phyloP scores from a whole-genome alignment of 2,329 filamentous ascomycete genomes.

The Fusarium duplospermum region DNA sequence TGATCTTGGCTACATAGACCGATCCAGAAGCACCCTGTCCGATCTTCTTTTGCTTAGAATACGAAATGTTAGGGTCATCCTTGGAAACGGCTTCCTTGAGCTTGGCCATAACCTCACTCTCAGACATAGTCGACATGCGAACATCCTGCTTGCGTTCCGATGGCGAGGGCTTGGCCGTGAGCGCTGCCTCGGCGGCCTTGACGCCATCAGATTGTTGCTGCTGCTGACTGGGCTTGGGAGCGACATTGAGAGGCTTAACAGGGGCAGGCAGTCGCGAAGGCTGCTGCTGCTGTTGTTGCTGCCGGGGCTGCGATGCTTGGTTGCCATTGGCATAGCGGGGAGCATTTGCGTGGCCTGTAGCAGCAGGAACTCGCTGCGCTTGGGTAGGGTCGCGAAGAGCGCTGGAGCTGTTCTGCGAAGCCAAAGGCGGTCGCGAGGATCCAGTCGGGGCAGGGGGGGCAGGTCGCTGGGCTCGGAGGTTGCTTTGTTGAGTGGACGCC shows the following conservation, averaged over 20 bases:
- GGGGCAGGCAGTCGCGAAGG: constrained; percentile 66
- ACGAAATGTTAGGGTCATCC: constrained; percentile 92
- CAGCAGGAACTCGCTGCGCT: constrained; percentile 55
- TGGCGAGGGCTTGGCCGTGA: constrained; percentile 82
- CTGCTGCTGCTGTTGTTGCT: constrained; percentile 60
- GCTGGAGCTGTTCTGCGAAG: constrained; percentile 62
- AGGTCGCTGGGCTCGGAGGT: constrained; percentile 78
- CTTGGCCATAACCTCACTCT: constrained; percentile 96
- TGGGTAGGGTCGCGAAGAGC: constrained; percentile 58
- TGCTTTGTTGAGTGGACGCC: constrained; percentile 63
- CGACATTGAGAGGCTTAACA: constrained; percentile 84
- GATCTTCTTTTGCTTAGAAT: constrained; percentile 99
- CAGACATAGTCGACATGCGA: constrained; percentile 98
- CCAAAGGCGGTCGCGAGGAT: constrained; percentile 58
- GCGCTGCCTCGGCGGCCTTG: constrained; percentile 89
- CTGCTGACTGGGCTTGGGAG: constrained; percentile 69
- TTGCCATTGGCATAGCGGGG: constrained; percentile 69
- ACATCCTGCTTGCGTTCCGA: constrained; percentile 88
- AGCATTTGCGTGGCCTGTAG: constrained; percentile 59
- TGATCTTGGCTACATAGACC: constrained; percentile 96
- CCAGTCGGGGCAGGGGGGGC: constrained; percentile 75
- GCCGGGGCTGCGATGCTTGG: constrained; percentile 63
- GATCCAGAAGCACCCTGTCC: constrained; percentile 98
- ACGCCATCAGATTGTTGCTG: constrained; percentile 71
- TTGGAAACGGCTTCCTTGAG: constrained; percentile 95